Percentiles rank a stretch among this genome's conserved stretches.
Conservation (phyloP, 306 rosid species). For the Malus orientalis region DNA sequence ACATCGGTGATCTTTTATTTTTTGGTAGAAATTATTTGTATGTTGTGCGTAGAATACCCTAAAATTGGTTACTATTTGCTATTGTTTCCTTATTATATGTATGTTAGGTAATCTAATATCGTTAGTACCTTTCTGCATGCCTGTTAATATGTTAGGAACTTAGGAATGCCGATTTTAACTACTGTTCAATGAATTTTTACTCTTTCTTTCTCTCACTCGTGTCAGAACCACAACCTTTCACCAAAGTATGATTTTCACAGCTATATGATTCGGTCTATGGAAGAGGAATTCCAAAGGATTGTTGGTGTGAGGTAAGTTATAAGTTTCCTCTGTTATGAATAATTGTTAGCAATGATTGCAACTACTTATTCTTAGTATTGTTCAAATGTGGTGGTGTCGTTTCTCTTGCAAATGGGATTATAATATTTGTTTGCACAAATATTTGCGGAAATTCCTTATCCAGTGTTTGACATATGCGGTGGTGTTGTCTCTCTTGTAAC, state of each 20-base stretch:
- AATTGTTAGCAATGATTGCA: neutral
- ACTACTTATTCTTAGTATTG: neutral
- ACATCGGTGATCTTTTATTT: neutral
- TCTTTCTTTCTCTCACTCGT: conserved; percentile 24
- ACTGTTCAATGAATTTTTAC: conserved; percentile 10
- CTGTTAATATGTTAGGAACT: neutral
- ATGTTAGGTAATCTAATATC: neutral
- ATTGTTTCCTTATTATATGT: neutral
- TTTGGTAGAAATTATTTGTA: neutral
- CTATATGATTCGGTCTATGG: conserved; percentile 98
- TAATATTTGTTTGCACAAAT: neutral
- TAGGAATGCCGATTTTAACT: neutral
- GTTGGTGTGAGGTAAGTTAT: conserved; percentile 89
- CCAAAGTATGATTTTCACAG: conserved; percentile 83
- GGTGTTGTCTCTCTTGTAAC: neutral
- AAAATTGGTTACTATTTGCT: neutral
- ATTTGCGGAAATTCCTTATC: neutral
- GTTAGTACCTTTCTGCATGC: neutral
- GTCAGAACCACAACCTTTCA: conserved; percentile 83
- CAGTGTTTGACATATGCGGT: no score
- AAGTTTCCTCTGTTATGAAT: neutral
- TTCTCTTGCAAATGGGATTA: neutral
- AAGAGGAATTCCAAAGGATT: conserved; percentile 93
- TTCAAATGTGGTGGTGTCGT: no score
- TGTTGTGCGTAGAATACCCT: neutral